Base-by-base conservation (phyloP, 2,329 filamentous ascomycete genomes). In the Xylariaceae sp. region DNA sequence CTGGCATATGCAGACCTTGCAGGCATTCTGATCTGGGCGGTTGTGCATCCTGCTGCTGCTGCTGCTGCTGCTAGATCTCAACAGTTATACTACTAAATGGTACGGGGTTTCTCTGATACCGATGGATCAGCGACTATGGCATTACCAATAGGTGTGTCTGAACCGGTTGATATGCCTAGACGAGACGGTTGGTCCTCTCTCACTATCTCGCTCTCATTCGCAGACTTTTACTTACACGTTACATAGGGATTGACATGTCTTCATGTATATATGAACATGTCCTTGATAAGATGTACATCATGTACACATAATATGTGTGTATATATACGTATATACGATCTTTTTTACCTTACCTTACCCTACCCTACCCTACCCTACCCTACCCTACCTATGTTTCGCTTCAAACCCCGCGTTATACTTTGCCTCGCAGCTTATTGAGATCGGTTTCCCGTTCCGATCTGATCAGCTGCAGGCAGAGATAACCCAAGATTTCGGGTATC, bases 401-500 rank as follows among this genome's bases (percentile, higher is more conserved):
- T 37, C 8, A 11, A 11, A 37, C 12, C 5, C 35, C 8, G 42
- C 42, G 42, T 12, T 29, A 26, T 30, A 32, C 35, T 19, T 6
- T 29, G 30, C 9, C 34, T 34, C 31, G 3, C 47, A 43, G 54
- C 47, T 52, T 50, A 59, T 60, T 19, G 53, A 53, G 59, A 53
- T 53, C 59, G 57, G 57, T 43, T 53, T 50, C 26, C 34, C 30
- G 19, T 53, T 39, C 59, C 59, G 59, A 61, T 61, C 59, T 50
- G 47, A 48, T 3, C 32, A 55, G 43, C 29, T 52, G 37, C 47
- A 37, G 53, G 41, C 41, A 39, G 53, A 19, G 34, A 37, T n/a
- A 54, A 45, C 39, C 52, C 31, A 55, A 19, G 56, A 59, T 57
- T 55, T 61, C 57, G 59, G 59, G 52, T 59, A 59, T 59, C 55